Base-by-base conservation (phyloP, 257 asterid species). In the Marsdenia floribunda region DNA sequence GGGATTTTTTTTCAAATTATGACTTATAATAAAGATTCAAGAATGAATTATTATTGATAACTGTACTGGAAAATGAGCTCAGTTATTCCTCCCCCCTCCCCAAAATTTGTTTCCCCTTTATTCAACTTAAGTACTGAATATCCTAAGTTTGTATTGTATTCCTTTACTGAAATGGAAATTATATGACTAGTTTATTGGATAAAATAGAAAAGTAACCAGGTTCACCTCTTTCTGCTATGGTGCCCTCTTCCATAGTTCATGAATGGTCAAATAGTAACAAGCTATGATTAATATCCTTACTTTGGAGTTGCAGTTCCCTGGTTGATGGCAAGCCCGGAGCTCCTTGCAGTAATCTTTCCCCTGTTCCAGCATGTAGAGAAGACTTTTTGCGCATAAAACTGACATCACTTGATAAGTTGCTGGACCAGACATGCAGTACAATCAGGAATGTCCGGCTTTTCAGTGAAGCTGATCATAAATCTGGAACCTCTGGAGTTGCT, bases 401-500 rank as follows among this genome's bases (percentile, higher is more conserved):
- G 80, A 92, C 99, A 64, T 90, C 98, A 72, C 88, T 95, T 76
- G 90, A 87, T 82, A 92, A 95, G 80, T 80, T 95, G 85, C 91
- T 95, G n/a, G 97, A 89, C 82, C 86, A 87, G 80, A 92, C 98
- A 67, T 92, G 99, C 83, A 84, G 96, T 75, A 85, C 82, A 49
- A 90, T 95, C 80, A 88, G 80, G 88, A 85, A 90, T 84, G 99
- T 95, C 80, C 86, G 99, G 44, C 94, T 95, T 71, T 92, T 89
- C 83, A 89, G 97, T 42, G 99, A 92, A 83, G 76, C 87, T 11
- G 96, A 87, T 83, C 96, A 86, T 81, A 89, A 84, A 77, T 70
- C 90, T 69, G 97, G 94, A 78, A 89, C 76, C 84, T 79, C 80
- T 83, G 97, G 98, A 76, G 98, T 95, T 80, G 99, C 99, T n/a